Base-by-base conservation (phyloP, 352 stramenopile species). In the Pythium folliculosum region DNA sequence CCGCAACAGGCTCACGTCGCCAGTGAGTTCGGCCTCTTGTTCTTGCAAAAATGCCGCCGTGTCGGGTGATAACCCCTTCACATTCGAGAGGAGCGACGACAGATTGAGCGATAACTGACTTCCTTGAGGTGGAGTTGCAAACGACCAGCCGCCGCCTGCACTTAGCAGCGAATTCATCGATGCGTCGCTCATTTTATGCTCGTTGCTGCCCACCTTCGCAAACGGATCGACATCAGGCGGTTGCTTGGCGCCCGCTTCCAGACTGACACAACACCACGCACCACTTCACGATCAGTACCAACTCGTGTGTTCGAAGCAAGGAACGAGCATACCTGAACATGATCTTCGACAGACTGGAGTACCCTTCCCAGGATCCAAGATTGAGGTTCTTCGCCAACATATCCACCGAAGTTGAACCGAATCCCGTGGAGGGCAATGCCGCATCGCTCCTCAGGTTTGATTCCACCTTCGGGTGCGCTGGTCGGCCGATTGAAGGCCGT, bases 261-360 rank as follows among this genome's bases (percentile, higher is more conserved):
- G 21, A n/a, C 71, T 81, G 45, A 5, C 2, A 53, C 12, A 32
- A 37, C 13, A 40, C 17, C 50, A 43, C 17, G 40, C 4, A 25
- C 48, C 22, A 14, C 17, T 52, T 16, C 13, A 19, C 22, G 9
- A 47, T 30, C 21, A 25, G 16, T 9, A 9, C 8, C 1, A 17
- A 37, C 1, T 45, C 14, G 22, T 10, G 3, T 32, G 38, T 3
- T 1, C 17, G 1, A 22, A 2, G 14, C 17, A 48, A 22, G 23
- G 27, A 32, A 45, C 1, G 0, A 16, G 48, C 52, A n/a, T 55
- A 87, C 82, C 79, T 91, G 70, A 89, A 84, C 70, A 92, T 84
- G 58, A 90, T 71, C 65, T 81, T 88, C 12, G 84, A 92, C 51
- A 92, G 38, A 22, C 75, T 81, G n/a, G 84, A 87, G 54, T 89